These are phyloP conservation scores for Hypomontagnella monticulosa DNA, from an alignment of 495 filamentous ascomycete species.

Conservation along the genomic window DNA sequence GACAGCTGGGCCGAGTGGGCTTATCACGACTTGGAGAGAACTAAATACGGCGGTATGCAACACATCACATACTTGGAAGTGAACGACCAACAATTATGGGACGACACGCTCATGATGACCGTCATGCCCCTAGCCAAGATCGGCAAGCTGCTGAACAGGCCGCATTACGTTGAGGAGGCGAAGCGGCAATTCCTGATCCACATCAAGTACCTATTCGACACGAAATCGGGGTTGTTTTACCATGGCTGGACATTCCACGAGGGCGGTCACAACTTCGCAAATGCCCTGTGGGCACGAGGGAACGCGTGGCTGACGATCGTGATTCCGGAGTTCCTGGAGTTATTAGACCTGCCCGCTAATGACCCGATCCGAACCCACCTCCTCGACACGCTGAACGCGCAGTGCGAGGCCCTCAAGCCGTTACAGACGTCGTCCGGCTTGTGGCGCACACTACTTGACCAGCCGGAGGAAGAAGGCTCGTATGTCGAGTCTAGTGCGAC, in stretches of 20 bases:
- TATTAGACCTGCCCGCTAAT: slow-evolving; percentile 63
- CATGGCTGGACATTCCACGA: slow-evolving; percentile 78
- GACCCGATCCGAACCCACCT: slow-evolving; percentile 72
- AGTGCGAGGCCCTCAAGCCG: slow-evolving; percentile 65
- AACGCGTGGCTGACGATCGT: slow-evolving; percentile 77
- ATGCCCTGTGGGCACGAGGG: slow-evolving; percentile 73
- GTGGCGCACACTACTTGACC: slow-evolving; percentile 75
- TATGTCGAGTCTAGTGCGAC: slow-evolving; percentile 78
- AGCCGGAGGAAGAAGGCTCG: slow-evolving; percentile 63
- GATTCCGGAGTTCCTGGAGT: slow-evolving; percentile 76
- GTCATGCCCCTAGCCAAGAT: slow-evolving; percentile 80
- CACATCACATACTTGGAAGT: slow-evolving; percentile 73
- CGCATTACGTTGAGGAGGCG: slow-evolving; percentile 75
- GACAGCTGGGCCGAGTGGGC: slow-evolving; percentile 82
- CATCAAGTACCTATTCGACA: slow-evolving; percentile 76
- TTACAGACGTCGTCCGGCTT: slow-evolving; percentile 66
- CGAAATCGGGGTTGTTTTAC: slow-evolving; percentile 72
- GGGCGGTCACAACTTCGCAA: slow-evolving; percentile 75
- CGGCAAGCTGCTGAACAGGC: slow-evolving; percentile 68
- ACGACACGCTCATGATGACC: slow-evolving; percentile 85
- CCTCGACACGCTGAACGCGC: slow-evolving; percentile 67
- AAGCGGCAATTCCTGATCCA: slow-evolving; percentile 77
- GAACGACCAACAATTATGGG: slow-evolving; percentile 78
- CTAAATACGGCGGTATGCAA: slow-evolving; percentile 76
- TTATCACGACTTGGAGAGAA: slow-evolving; percentile 74